These are phyloP conservation scores for Bombardia bombarda DNA, from an alignment of 495 filamentous ascomycete species.

Conservation along the genomic window DNA sequence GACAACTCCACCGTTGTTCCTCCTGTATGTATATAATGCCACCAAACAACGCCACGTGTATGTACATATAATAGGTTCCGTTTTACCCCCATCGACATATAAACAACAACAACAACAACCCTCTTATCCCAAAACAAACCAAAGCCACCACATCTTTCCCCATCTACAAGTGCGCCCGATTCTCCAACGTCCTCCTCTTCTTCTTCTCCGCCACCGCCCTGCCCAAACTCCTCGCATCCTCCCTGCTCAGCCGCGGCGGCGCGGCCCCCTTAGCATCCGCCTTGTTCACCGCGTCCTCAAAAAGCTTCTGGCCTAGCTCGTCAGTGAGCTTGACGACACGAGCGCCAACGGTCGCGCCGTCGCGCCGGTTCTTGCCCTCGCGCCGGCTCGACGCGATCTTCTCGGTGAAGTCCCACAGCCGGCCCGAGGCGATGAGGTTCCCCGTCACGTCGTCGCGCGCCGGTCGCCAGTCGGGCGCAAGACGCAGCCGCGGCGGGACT, in stretches of 20 bases:
- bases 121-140: too few relatives aligned
- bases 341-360: conserved; percentile 80
- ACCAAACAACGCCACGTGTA: too few relatives aligned
- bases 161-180: conserved; percentile 42
- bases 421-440: conserved; percentile 57
- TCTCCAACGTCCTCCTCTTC: conserved; percentile 33
- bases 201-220: conserved; percentile 28
- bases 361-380: conserved; percentile 91
- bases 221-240: conserved; percentile 32
- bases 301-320: conserved; percentile 39
- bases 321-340: conserved; percentile 76
- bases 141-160: too few relatives aligned
- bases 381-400: conserved; percentile 71
- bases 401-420: conserved; percentile 85
- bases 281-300: conserved; percentile 29
- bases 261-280: conserved; percentile 18
- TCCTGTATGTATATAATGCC: too few relatives aligned
- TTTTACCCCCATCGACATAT: too few relatives aligned
- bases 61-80: too few relatives aligned
- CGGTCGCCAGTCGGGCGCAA: conserved; percentile 75
- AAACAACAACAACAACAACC: too few relatives aligned
- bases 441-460: conserved; percentile 53
- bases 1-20: too few relatives aligned
- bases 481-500: conserved; percentile 48
- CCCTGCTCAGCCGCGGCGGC: conserved; percentile 27